Base-by-base conservation (phyloP, 768 basidiomycete genomes). In the Serendipita vermifera region DNA sequence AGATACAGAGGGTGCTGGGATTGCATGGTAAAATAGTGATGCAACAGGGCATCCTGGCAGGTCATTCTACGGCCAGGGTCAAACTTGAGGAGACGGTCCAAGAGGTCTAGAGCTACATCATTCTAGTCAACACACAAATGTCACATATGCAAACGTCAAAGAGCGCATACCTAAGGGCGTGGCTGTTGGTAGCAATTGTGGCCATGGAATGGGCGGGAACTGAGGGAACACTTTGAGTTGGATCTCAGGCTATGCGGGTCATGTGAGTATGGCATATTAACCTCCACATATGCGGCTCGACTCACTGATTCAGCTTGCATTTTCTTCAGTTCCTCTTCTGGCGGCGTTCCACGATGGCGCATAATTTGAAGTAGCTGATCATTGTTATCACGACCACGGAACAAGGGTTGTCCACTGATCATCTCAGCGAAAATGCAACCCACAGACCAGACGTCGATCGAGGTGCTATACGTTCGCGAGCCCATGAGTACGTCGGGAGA, bases 401-500 rank as follows among this genome's bases (percentile, higher is more conserved):
- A 99, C 27, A 99, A 77, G 26, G 96, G 96, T 3, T 92, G 85
- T 1, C 96, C 96, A 17, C 88, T 84, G 58, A 99, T 98, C 94
- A 99, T 98, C 71, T 99, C 96, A 17, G 96, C 94, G 67, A 99
- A 96, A 66, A 99, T 99, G 67, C 96, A 98, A 7, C 96, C 96
- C 57, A 91, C 94, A 13, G 89, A 92, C 96, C 96, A 99, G 51
- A 98, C 87, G 67, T 99, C 96, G 63, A 99, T 98, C 29, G 88
- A 91, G 2, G 96, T 98, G 72, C 85, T 93, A 68, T 99, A 99
- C 17, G 94, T 98, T 58, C 96, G 78, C 20, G 91, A 94, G 54
- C 96, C 96, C 60, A 99, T 80, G 24, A 99, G 79, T 38, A 99
- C 96, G 65, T 99, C 96, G 0, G 96, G 96, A 1, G 96, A 93